These are phyloP conservation scores for Lepidium africanum DNA, from an alignment of 345 rosid genomes.

Conservation along the genomic window DNA sequence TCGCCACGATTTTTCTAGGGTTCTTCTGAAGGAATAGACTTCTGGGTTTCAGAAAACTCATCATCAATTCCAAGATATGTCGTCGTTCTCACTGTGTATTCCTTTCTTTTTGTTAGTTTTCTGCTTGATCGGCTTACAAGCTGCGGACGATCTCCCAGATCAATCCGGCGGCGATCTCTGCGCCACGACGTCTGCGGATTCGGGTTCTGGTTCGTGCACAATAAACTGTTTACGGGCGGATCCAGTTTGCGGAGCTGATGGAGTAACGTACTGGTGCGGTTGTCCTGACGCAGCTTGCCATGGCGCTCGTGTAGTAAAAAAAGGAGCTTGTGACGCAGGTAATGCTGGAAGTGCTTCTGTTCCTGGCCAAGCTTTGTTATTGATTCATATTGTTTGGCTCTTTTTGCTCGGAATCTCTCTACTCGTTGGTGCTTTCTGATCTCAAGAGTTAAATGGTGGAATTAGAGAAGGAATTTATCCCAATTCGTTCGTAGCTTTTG, in stretches of 20 bases:
- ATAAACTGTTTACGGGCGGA: conserved; percentile 75
- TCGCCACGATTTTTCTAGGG: background rate
- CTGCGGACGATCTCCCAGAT: conserved; percentile 15
- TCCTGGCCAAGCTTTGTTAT: conserved; percentile 79
- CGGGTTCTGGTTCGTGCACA: conserved; percentile 42
- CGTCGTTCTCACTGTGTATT: background rate
- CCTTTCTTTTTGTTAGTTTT: conserved; percentile 1
- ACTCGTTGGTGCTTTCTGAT: conserved; percentile 61
- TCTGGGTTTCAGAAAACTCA: background rate
- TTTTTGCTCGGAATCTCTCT: conserved; percentile 78
- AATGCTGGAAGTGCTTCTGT: conserved; percentile 62
- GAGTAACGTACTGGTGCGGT: conserved; percentile 96
- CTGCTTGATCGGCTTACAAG: conserved; percentile 28
- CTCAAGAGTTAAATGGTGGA: background rate
- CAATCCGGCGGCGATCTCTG: conserved; percentile 30
- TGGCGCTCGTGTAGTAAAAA: conserved; percentile 58
- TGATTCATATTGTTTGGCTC: conserved; percentile 92
- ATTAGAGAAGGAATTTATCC: background rate
- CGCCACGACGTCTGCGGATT: background rate
- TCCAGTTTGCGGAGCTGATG: conserved; percentile 84
- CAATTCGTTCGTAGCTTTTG: background rate
- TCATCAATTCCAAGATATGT: background rate
- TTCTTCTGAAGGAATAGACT: background rate
- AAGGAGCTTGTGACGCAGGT: conserved; percentile 68
- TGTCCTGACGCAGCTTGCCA: conserved; percentile 72